These are phyloP conservation scores for Pisolithus sp. DNA, from an alignment of 768 basidiomycete species.

Conservation along the genomic window DNA sequence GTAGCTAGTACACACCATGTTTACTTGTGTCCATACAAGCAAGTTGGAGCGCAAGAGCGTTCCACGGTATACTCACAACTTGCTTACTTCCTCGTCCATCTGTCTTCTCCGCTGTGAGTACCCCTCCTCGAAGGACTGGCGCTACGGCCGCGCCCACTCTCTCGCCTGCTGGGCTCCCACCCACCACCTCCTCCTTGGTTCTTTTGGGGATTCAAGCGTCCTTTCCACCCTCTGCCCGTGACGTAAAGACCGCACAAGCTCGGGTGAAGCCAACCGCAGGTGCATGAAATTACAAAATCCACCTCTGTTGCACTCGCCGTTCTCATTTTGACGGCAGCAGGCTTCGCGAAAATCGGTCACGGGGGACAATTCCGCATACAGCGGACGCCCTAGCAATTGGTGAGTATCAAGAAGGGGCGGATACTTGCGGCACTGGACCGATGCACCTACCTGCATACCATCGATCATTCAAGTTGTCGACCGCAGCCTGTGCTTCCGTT, in stretches of 20 bases:
- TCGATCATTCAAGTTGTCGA: slow-evolving; percentile 88
- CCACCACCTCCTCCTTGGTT: slow-evolving; percentile 63
- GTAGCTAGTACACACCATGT: no score
- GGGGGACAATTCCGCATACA: slow-evolving; percentile 96
- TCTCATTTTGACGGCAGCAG: slow-evolving; percentile 97
- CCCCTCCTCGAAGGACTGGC: slow-evolving; percentile 65
- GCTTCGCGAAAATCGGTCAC: slow-evolving; percentile 99
- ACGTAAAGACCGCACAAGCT: slow-evolving; percentile 70
- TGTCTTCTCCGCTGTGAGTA: slow-evolving; percentile 64
- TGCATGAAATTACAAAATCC: slow-evolving; percentile 99
- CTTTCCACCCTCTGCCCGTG: slow-evolving; percentile 80
- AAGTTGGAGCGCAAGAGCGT: neutral
- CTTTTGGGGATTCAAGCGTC: slow-evolving; percentile 65
- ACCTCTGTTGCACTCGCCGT: slow-evolving; percentile 96
- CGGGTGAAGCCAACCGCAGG: slow-evolving; percentile 79
- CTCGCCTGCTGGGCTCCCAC: slow-evolving; percentile 76
- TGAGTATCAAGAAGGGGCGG: slow-evolving; percentile 3
- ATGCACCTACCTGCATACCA: slow-evolving; percentile 86
- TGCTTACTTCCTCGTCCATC: slow-evolving; percentile 59
- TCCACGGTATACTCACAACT: no score
- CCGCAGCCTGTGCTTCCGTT: slow-evolving; percentile 90
- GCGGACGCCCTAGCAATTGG: slow-evolving; percentile 64
- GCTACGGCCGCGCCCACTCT: slow-evolving; percentile 60
- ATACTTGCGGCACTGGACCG: neutral
- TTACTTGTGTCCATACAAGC: no score